These are phyloP conservation scores for Isatis tinctoria DNA, from an alignment of 345 rosid species.

Conservation along the genomic window DNA sequence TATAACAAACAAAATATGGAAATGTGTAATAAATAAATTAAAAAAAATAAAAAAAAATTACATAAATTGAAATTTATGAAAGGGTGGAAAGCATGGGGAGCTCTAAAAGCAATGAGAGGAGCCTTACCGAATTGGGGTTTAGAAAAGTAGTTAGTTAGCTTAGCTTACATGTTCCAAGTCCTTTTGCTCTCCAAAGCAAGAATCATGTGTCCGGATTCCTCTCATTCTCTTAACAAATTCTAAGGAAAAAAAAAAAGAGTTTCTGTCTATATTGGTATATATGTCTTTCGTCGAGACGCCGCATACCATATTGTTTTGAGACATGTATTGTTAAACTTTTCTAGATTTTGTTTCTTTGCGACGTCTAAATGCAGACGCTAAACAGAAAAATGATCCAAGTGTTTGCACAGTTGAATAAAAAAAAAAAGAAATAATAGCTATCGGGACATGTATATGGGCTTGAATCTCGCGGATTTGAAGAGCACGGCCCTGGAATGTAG, in stretches of 20 bases:
- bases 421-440: background rate
- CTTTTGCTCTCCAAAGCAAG: slow-evolving; percentile 23
- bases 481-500: background rate
- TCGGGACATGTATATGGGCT: background rate
- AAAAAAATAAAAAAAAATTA: background rate
- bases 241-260: background rate
- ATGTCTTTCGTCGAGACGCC: slow-evolving; percentile 19
- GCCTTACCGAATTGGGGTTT: slow-evolving; percentile 29
- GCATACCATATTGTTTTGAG: slow-evolving; percentile 1
- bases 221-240: background rate
- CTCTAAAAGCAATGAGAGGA: slow-evolving; percentile 23
- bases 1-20: slow-evolving; percentile 5
- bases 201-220: slow-evolving; percentile 30
- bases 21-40: background rate
- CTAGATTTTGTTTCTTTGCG: background rate
- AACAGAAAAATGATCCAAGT: background rate
- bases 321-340: background rate
- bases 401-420: background rate
- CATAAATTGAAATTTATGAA: background rate
- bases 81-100: slow-evolving; percentile 32
- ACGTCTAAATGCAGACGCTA: background rate
- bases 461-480: background rate
- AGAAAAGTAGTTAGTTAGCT: slow-evolving; percentile 30
- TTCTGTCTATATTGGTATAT: background rate
- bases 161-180: slow-evolving; percentile 28